A percentile compares a stretch with the other conserved stretches of the same genome.
phyloP scores from a whole-genome alignment of 441 rosid genomes.

The Metrosideros polymorpha region DNA sequence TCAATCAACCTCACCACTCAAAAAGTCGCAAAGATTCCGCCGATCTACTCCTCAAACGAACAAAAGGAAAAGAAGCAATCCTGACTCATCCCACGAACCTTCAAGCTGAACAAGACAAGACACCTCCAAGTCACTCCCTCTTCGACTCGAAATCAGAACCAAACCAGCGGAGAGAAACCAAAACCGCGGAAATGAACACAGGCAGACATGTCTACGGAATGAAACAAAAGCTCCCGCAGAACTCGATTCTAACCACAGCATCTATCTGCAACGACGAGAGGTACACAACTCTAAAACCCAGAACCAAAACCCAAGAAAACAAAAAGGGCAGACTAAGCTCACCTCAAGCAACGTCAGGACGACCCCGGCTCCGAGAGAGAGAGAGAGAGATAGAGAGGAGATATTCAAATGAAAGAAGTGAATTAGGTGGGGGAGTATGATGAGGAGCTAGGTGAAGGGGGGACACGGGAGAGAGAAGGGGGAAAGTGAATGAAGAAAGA shows the following conservation, averaged over 20 bases:
- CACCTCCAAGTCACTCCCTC: neutral
- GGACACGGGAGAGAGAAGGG: constrained; percentile 29
- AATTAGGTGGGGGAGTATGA: neutral
- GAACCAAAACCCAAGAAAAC: neutral
- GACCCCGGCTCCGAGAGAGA: neutral
- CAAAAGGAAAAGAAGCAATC: neutral
- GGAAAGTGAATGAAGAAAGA: constrained; percentile 31
- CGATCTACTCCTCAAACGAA: neutral
- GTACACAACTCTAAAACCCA: neutral
- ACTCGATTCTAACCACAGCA: neutral
- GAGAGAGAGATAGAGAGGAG: neutral
- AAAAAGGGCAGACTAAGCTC: neutral
- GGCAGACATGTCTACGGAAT: neutral
- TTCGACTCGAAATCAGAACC: neutral
- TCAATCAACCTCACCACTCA: neutral
- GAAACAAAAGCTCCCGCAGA: neutral
- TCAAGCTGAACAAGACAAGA: neutral
- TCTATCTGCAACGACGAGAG: neutral
- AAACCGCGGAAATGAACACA: neutral
- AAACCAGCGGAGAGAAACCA: neutral
- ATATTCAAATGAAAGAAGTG: neutral
- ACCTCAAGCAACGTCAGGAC: neutral
- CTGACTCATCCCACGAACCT: neutral
- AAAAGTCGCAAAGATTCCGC: neutral
- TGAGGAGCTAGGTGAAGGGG: constrained; percentile 2